Evolutionary conservation across 177 flowering plant species (phyloP).

Genomic region (Vitis hybrid): DNA sequence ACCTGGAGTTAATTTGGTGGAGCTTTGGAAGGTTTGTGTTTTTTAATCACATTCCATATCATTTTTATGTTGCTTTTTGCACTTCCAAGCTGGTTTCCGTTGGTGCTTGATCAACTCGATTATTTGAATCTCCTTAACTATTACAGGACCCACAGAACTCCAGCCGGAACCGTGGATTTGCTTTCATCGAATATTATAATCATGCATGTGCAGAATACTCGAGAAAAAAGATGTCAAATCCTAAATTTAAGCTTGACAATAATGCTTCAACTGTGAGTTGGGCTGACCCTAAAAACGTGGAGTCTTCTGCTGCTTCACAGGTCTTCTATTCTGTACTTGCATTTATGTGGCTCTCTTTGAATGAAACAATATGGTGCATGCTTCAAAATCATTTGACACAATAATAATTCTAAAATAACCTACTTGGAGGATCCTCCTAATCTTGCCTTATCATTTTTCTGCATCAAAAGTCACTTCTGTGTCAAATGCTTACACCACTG

Average conservation of each 20-base stretch:
- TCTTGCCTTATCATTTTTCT: too few relatives aligned
- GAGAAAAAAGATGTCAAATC: slow-evolving; percentile 74
- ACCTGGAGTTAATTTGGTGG: slow-evolving; percentile 76
- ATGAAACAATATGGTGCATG: too few relatives aligned
- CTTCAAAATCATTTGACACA: too few relatives aligned
- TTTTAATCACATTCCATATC: background rate
- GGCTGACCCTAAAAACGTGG: slow-evolving; percentile 91
- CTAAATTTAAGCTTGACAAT: slow-evolving; percentile 77
- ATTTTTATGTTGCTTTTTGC: too few relatives aligned
- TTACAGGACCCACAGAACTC: slow-evolving; percentile 77
- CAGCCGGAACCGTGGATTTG: slow-evolving; percentile 88
- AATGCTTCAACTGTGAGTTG: slow-evolving; percentile 92
- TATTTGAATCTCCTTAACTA: too few relatives aligned
- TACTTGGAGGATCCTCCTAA: too few relatives aligned
- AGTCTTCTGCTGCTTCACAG: slow-evolving; percentile 79
- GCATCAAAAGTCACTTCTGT: too few relatives aligned
- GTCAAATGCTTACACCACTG: too few relatives aligned
- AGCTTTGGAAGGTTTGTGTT: slow-evolving; percentile 68
- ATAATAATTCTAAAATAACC: too few relatives aligned
- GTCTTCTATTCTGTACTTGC: slow-evolving; percentile 22
- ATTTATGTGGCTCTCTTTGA: too few relatives aligned
- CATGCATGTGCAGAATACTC: slow-evolving; percentile 97
- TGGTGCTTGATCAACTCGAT: too few relatives aligned
- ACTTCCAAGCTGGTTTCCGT: too few relatives aligned
- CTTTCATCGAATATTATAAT: slow-evolving; percentile 87